These are phyloP conservation scores for Verticillium dahliae DNA, from an alignment of 2,329 filamentous ascomycete species.

Conservation along the genomic window DNA sequence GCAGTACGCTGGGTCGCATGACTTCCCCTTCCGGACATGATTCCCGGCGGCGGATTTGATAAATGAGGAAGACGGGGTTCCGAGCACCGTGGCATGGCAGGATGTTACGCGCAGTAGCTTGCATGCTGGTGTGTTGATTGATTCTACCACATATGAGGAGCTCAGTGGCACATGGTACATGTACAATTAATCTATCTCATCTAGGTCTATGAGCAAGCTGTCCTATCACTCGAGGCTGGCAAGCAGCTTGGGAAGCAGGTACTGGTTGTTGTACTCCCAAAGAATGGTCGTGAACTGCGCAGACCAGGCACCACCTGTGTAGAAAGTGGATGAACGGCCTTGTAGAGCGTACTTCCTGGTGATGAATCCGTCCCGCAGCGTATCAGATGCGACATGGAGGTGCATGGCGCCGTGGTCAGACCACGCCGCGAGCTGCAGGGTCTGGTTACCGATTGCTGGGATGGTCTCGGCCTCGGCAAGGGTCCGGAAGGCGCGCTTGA, in stretches of 20 bases:
- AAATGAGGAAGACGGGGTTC: neutral
- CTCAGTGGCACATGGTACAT: neutral
- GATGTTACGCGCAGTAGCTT: neutral
- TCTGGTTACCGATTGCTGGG: neutral
- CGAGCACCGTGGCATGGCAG: neutral
- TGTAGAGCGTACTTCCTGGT: constrained; percentile 28
- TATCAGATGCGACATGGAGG: constrained; percentile 18
- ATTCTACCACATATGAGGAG: neutral
- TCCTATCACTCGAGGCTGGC: neutral
- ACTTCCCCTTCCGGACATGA: neutral
- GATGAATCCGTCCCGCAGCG: constrained; percentile 26
- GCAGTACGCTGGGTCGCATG: neutral
- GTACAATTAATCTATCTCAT: neutral
- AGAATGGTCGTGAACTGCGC: constrained; percentile 23
- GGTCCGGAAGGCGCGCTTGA: constrained; percentile 14
- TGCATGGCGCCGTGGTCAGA: constrained; percentile 23
- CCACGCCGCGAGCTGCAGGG: constrained; percentile 16
- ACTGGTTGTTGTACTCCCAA: constrained; percentile 24
- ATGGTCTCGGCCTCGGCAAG: constrained; percentile 15
- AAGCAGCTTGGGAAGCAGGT: constrained; percentile 19
- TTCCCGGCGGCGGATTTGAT: neutral
- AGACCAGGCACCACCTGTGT: constrained; percentile 26
- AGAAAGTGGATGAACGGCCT: constrained; percentile 30
- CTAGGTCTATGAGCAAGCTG: neutral
- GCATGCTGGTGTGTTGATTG: neutral